Conservation (phyloP, 2,329 filamentous ascomycete genomes). For the Xylariaceae sp. region DNA sequence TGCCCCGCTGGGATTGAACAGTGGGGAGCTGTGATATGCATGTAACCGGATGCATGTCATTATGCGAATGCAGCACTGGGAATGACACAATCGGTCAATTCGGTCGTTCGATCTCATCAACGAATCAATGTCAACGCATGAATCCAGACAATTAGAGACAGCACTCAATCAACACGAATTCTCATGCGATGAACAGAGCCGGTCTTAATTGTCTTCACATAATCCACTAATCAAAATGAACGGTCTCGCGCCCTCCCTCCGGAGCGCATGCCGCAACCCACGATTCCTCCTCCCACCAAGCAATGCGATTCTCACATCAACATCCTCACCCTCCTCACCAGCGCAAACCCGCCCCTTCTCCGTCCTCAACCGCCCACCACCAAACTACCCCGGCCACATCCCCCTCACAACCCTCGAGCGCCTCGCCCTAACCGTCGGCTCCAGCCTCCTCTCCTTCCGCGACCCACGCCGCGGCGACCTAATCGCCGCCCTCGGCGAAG, state of each 20-base stretch:
- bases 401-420: slow-evolving; percentile 77
- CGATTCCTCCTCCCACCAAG: background rate
- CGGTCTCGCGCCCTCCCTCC: slow-evolving; percentile 19
- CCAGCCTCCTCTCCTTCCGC: slow-evolving; percentile 57
- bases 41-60: background rate
- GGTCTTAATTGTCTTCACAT: background rate
- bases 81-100: no score
- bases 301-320: background rate
- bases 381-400: slow-evolving; percentile 89
- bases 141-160: no score
- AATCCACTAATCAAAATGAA: slow-evolving; percentile 21
- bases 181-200: background rate
- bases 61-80: no score
- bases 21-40: background rate
- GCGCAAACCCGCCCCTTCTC: slow-evolving; percentile 55
- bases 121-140: no score
- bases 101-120: no score
- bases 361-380: slow-evolving; percentile 73
- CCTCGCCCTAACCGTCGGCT: slow-evolving; percentile 61
- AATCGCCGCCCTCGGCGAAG: slow-evolving; percentile 89
- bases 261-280: slow-evolving; percentile 5
- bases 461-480: slow-evolving; percentile 85
- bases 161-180: no score
- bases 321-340: background rate
- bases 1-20: no score